Evolutionary conservation across 768 basidiomycete species (phyloP), one percentile per base, ranked within the genome.

Genomic region (Kwoniella mangroviensis): DNA sequence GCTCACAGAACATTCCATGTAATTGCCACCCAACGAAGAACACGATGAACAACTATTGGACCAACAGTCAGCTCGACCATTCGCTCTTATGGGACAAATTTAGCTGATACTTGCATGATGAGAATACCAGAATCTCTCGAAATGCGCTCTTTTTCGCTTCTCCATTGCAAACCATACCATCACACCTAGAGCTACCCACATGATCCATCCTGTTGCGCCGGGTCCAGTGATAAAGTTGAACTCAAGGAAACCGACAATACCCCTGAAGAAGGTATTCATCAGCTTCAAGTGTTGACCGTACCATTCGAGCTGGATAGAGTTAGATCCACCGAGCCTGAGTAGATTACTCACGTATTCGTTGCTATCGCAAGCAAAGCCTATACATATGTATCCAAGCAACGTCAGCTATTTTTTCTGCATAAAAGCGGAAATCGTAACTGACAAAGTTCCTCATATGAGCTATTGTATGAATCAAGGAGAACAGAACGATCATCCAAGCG

Each of bases 1-100:
- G 55, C 74, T 70, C 51, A 79, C 78, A 80, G 88, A 93, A 95
- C 91, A 95, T 91, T 64, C 94, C 94, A 79, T 95, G 94, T 40
- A 96, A 85, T 82, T 98, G 95, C 95, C 95, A 97, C 80, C 86
- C 85, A 82, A 93, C 87, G 86, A 98, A 97, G 88, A 96, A 96
- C 68, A 92, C 81, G 78, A 96, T 88, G 86, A 94, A 96, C 70
- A 97, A 86, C 82, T 97, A 91, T 90, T 10, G 88, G 87, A 83
- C 93, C 67, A 68, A 34, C 61, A 21, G 12, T 52, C n/a, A 13
- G 52, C 28, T 28, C 51, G 4, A 49, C 12, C 34, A 4, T 42
- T 22, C 5, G 12, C 24, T 24, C 40, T 21, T 11, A 9, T 10
- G 34, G 17, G 49, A 53, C 34, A 7, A 24, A 13, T 2, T 5